Base-by-base conservation (phyloP, 352 stramenopile species). In the Globisporangium solare region DNA sequence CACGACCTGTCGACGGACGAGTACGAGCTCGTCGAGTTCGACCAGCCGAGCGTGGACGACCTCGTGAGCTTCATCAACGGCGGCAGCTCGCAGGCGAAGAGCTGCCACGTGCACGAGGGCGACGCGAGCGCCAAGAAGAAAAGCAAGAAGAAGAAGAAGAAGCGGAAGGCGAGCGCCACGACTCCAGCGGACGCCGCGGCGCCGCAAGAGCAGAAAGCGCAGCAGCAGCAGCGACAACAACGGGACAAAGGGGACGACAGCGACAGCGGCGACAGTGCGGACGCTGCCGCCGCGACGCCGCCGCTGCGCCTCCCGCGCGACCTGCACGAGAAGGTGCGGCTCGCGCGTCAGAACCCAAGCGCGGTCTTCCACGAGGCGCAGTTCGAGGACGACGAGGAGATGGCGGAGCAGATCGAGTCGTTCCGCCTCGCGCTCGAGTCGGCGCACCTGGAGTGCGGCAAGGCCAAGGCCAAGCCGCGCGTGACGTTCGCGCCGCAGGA, bases 61-160 rank as follows among this genome's bases (percentile, higher is more conserved):
- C 69, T 92, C 56, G 73, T 92, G 60, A 79, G 71, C 70, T 92
- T 89, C 47, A 92, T 92, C 61, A 92, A 92, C 37, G 82, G 82
- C 27, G 83, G 73, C 41, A 62, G 60, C 7, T 47, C 22, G 21
- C 15, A 27, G 15, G 51, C 18, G 17, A 57, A 57, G 42, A 54
- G 47, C 14, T 63, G 56, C 8, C 49, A 54, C 20, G 47, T 63
- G 20, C 56, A 63, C 32, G 27, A 20, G 37, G 2, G 49, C 39
- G 17, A 31, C 24, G 11, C 24, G 22, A 32, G 45, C 58, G 61
- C 47, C 15, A 87, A 86, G 49, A 87, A 87, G 61, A 86, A 84
- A 58, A 79, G 75, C 37, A 56, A 56, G 51, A 88, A 87, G 63
- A 86, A 87, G 60, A 83, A 79, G 40, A 89, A 88, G 56, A n/a